Conservation (phyloP, 176 grass and related monocot genomes). For the Elymus sibiricus region DNA sequence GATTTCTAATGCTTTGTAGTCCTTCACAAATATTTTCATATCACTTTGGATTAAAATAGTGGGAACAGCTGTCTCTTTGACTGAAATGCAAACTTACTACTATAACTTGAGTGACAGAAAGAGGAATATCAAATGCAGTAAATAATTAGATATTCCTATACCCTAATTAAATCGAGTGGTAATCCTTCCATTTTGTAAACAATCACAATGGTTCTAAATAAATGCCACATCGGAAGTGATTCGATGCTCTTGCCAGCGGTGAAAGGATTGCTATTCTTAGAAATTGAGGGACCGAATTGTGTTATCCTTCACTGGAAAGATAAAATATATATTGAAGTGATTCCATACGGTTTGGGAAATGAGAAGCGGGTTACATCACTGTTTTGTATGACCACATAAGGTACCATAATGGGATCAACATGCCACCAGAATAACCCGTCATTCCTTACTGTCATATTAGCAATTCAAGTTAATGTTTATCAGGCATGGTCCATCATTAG, state of each 20-base stretch:
- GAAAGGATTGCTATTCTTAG: background rate
- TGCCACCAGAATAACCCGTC: background rate
- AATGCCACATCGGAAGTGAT: background rate
- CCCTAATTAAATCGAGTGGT: background rate
- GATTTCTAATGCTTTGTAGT: background rate
- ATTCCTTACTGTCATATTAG: background rate
- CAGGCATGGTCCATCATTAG: background rate
- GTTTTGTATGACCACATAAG: background rate
- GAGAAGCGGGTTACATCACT: background rate
- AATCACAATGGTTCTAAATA: background rate
- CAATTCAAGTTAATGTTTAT: slow-evolving; percentile 13
- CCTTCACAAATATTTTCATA: background rate
- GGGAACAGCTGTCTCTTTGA: background rate
- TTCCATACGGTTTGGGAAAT: background rate
- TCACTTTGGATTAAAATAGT: background rate
- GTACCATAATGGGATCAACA: slow-evolving; percentile 5
- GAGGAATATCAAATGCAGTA: background rate
- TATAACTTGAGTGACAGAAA: background rate
- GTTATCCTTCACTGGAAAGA: background rate
- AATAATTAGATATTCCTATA: background rate
- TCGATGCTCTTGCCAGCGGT: background rate
- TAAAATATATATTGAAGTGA: background rate
- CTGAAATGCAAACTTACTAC: background rate
- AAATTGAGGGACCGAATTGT: background rate
- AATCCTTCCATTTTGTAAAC: background rate